These are phyloP conservation scores for Glycine soja DNA, from an alignment of 306 rosid species.

Conservation along the genomic window DNA sequence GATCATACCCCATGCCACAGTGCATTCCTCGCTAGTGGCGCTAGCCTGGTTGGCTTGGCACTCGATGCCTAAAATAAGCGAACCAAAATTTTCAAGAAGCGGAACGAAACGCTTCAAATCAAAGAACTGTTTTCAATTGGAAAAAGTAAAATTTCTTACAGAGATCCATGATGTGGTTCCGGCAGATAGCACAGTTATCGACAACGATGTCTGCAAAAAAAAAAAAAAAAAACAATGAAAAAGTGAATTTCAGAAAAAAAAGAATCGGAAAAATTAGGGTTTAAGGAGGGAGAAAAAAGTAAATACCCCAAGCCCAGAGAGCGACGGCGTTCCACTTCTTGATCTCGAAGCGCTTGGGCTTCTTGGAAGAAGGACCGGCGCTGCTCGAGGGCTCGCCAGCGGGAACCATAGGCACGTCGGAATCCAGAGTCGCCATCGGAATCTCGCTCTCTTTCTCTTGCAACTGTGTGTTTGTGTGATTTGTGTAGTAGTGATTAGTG, in stretches of 20 bases:
- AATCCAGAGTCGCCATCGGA: constrained; percentile 68
- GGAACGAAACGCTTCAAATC: not conserved
- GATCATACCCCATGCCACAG: constrained; percentile 94
- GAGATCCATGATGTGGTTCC: constrained; percentile 98
- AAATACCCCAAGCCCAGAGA: constrained; percentile 96
- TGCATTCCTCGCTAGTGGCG: constrained; percentile 92
- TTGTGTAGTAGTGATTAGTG: not conserved
- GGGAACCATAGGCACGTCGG: constrained; percentile 76
- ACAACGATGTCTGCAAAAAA: constrained; percentile 78
- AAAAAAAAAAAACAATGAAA: no score
- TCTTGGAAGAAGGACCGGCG: constrained; percentile 72
- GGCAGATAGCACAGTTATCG: constrained; percentile 95
- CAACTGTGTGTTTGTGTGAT: not conserved
- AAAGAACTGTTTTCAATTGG: not conserved
- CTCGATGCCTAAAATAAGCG: constrained; percentile 73
- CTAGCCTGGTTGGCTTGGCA: constrained; percentile 99
- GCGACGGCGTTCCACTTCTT: constrained; percentile 95
- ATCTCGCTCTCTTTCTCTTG: constrained; percentile 11
- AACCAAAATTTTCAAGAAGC: not conserved
- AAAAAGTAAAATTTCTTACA: constrained; percentile 52
- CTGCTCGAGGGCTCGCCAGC: constrained; percentile 75
- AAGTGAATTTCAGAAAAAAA: not conserved
- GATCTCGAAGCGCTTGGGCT: constrained; percentile 85
- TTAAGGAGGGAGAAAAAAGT: constrained; percentile 38
- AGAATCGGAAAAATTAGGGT: constrained; percentile 29